Conservation (phyloP, 208 protist genomes). For the Crithidia mellificae region DNA sequence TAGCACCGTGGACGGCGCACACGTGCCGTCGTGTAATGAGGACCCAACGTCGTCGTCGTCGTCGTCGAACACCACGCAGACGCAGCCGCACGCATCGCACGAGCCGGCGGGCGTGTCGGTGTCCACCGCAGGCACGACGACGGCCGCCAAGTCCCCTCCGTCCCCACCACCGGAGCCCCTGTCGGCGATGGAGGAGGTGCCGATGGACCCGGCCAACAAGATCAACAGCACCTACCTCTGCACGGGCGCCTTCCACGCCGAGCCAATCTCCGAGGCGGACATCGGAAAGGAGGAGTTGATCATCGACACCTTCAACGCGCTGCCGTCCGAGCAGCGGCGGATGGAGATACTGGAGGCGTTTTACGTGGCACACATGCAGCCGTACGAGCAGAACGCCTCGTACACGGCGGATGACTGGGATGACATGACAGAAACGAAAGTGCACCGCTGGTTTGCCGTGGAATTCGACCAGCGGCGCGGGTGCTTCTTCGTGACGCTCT, state of each 20-base stretch:
- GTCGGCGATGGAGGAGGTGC: conserved; percentile 12
- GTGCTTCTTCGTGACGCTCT: conserved; percentile 51
- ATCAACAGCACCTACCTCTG: conserved; percentile 35
- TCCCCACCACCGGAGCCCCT: not conserved
- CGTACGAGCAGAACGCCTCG: conserved; percentile 45
- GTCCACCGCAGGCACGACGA: too few relatives aligned
- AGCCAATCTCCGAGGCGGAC: conserved; percentile 38
- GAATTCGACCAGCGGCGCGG: conserved; percentile 39
- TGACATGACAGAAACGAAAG: conserved; percentile 40
- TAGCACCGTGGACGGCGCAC: not conserved
- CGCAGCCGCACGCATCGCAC: not conserved
- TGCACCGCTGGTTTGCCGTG: conserved; percentile 39
- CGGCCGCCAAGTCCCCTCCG: not conserved
- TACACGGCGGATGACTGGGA: conserved; percentile 65
- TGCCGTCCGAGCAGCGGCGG: conserved; percentile 38
- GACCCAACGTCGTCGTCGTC: not conserved
- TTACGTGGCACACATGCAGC: conserved; percentile 47
- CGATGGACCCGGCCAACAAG: conserved; percentile 10
- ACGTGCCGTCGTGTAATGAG: not conserved
- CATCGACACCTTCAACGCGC: conserved; percentile 47
- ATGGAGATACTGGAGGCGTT: conserved; percentile 48
- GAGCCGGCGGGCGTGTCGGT: not conserved
- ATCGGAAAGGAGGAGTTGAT: conserved; percentile 35
- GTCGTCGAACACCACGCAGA: not conserved
- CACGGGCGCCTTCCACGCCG: conserved; percentile 36